Evolutionary conservation across 768 basidiomycete species (phyloP).

Genomic region (Tylopilus sp.): DNA sequence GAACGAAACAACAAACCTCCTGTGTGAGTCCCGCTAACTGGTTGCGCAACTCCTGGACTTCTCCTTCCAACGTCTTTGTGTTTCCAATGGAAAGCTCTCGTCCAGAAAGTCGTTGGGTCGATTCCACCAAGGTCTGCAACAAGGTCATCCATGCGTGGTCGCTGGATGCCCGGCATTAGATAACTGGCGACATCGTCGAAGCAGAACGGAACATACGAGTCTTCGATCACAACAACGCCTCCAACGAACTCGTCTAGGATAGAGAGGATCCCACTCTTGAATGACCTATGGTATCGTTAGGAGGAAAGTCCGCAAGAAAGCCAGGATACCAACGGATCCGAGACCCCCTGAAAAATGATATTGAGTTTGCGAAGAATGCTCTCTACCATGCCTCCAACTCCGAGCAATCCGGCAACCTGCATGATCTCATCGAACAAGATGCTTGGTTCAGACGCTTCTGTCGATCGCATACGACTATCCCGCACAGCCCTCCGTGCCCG

Average conservation of each 20-base stretch:
- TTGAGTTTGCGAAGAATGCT: conserved; percentile 57
- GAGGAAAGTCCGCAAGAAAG: neutral
- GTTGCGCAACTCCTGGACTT: conserved; percentile 54
- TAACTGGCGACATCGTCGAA: neutral
- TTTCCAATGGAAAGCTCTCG: conserved; percentile 54
- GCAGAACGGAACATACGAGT: conserved; percentile 49
- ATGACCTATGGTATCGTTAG: conserved; percentile 41
- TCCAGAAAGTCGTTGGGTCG: conserved; percentile 66
- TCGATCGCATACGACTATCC: conserved; percentile 18
- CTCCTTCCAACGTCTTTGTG: conserved; percentile 46
- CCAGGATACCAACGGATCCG: conserved; percentile 51
- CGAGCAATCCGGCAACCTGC: conserved; percentile 48
- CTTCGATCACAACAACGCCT: conserved; percentile 53
- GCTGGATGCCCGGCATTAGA: conserved; percentile 36
- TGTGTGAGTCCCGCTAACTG: conserved; percentile 62
- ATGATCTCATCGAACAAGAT: conserved; percentile 59
- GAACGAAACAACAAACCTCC: conserved; percentile 48
- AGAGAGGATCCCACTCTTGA: conserved; percentile 57
- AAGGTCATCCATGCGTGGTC: conserved; percentile 64
- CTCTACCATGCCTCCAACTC: conserved; percentile 38
- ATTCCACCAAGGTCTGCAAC: conserved; percentile 55
- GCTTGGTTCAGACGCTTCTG: conserved; percentile 46
- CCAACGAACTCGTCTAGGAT: conserved; percentile 66
- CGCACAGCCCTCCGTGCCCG: conserved; percentile 42
- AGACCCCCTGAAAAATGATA: conserved; percentile 53